phyloP scores from a whole-genome alignment of 768 basidiomycete genomes.

The Mrakia blollopis region DNA sequence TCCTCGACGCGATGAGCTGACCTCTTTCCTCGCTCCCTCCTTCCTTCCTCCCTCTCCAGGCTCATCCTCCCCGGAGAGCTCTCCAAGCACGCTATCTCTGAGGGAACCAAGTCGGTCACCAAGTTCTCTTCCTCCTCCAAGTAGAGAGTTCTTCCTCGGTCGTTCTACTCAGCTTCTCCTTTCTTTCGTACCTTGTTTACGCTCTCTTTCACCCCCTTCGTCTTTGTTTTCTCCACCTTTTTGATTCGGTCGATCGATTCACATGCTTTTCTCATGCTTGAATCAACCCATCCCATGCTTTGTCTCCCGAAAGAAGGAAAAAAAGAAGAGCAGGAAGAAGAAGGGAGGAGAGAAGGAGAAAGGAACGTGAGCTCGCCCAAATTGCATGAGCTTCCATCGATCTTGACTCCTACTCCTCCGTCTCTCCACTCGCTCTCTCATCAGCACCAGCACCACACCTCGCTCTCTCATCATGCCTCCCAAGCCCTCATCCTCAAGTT shows the following conservation, averaged over 20 bases:
- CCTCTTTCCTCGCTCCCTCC: not conserved
- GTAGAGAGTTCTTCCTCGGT: not conserved
- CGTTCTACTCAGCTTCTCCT: not conserved
- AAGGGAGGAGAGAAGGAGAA: not conserved
- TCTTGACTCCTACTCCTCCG: not conserved
- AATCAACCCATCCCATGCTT: not conserved
- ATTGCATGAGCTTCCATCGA: not conserved
- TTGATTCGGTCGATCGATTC: not conserved
- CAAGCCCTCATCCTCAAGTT: not conserved
- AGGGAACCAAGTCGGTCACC: conserved; percentile 89
- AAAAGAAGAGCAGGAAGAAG: not conserved
- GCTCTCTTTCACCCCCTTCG: not conserved
- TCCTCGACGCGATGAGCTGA: not conserved
- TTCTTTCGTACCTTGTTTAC: not conserved
- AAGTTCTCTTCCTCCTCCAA: conserved; percentile 42
- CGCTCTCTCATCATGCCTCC: not conserved
- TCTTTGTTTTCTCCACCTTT: not conserved
- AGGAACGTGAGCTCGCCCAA: not conserved
- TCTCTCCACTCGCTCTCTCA: not conserved
- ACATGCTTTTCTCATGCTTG: not conserved
- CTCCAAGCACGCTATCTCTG: conserved; percentile 83
- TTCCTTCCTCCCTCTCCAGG: not conserved
- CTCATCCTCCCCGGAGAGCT: conserved; percentile 95
- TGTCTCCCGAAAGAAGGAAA: not conserved
- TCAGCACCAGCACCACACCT: not conserved